phyloP scores from a whole-genome alignment of 148 eudicot genomes.

The Rhododendron ferrugineum region DNA sequence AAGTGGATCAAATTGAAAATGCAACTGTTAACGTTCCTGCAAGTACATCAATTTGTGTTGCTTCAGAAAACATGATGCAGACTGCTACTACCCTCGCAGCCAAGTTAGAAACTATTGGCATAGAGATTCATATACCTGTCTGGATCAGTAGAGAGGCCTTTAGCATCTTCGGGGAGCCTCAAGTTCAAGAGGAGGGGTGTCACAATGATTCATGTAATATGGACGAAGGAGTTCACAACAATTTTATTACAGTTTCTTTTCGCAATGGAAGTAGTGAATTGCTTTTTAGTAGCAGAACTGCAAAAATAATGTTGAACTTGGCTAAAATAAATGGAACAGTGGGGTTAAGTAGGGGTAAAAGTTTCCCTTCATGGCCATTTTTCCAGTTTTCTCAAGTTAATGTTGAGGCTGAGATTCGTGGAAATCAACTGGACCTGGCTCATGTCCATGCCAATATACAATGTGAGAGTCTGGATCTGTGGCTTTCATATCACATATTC shows the following conservation, averaged over 20 bases:
- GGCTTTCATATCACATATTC: constrained; percentile 68
- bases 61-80: constrained; percentile 24
- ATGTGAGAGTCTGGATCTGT: constrained; percentile 62
- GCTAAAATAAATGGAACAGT: constrained; percentile 55
- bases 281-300: constrained; percentile 25
- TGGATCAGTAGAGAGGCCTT: constrained; percentile 36
- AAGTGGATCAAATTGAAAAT: constrained; percentile 19
- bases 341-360: constrained; percentile 32
- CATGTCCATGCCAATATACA: constrained; percentile 27
- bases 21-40: constrained; percentile 12
- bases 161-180: constrained; percentile 21
- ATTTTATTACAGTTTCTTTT: constrained; percentile 41
- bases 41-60: constrained; percentile 16
- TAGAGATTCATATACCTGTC: constrained; percentile 58
- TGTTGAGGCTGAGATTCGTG: constrained; percentile 38
- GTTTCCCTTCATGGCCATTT: constrained; percentile 55
- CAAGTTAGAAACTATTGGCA: constrained; percentile 46
- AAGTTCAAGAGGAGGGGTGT: constrained; percentile 20
- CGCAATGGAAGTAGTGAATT: constrained; percentile 50
- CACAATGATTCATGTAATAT: constrained; percentile 16
- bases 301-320: constrained; percentile 31
- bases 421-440: constrained; percentile 19
- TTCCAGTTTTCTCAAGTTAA: constrained; percentile 57
- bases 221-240: constrained; percentile 31
- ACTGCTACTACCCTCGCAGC: constrained; percentile 23